phyloP scores from a whole-genome alignment of 257 asterid genomes.

The Solanum tarijense region DNA sequence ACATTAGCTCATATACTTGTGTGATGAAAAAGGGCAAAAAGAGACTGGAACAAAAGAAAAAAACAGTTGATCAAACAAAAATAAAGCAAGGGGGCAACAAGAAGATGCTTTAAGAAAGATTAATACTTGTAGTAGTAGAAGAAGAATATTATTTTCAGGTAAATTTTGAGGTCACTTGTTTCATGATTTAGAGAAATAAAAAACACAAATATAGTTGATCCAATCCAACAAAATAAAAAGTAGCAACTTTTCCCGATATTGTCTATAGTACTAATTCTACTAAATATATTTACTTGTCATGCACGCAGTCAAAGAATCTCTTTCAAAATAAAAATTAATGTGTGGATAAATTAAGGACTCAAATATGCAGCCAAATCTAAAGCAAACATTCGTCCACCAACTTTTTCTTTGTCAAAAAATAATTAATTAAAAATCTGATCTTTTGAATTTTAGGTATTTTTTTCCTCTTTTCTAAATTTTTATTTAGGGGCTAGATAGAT shows the following conservation, averaged over 20 bases:
- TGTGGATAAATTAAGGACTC: slow-evolving; percentile 2
- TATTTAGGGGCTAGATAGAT: no score
- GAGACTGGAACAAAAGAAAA: neutral
- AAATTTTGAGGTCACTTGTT: slow-evolving; percentile 6
- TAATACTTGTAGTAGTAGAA: neutral
- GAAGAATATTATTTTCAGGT: neutral
- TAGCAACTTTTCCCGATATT: neutral
- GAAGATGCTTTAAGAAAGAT: neutral
- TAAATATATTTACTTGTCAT: neutral
- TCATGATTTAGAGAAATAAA: neutral
- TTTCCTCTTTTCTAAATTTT: neutral
- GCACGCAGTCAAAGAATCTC: neutral
- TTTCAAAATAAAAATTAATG: neutral
- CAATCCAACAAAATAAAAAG: slow-evolving; percentile 6
- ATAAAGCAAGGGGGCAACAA: neutral
- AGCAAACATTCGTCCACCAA: neutral
- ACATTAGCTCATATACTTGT: neutral
- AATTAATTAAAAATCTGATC: neutral
- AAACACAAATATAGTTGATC: slow-evolving; percentile 8
- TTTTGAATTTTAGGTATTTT: neutral
- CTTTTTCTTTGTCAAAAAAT: neutral
- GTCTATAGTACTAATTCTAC: neutral
- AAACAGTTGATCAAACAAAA: neutral
- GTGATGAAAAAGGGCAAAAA: neutral
- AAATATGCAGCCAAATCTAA: neutral